Conservation (phyloP, 2,329 filamentous ascomycete species). For the Diaporthe sp. region DNA sequence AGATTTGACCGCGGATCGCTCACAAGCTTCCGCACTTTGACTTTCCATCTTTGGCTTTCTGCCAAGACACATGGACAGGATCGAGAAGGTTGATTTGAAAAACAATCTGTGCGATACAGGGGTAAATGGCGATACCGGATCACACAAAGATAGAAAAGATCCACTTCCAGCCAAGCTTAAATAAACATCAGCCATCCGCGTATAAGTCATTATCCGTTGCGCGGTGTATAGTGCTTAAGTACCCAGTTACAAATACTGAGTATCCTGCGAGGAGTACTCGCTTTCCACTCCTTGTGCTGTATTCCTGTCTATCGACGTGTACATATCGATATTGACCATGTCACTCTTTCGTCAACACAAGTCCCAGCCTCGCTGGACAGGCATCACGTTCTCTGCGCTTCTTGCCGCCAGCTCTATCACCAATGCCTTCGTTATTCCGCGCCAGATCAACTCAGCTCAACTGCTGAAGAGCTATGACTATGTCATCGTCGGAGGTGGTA, state of each 20-base stretch:
- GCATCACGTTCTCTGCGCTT: conserved; percentile 9
- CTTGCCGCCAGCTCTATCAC: conserved; percentile 23
- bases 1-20: neutral
- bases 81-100: neutral
- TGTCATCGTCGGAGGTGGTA: conserved; percentile 39
- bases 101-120: neutral
- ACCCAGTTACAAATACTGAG: too few relatives aligned
- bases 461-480: conserved; percentile 37
- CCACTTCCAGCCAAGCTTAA: neutral
- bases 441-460: conserved; percentile 10
- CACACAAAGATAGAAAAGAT: neutral
- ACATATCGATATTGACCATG: conserved; percentile 1
- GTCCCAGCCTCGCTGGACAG: conserved; percentile 23
- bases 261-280: neutral
- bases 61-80: conserved; percentile 1
- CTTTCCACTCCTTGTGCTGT: neutral
- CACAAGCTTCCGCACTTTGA: neutral
- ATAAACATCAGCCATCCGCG: neutral
- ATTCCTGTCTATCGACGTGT: neutral
- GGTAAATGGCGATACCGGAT: conserved; percentile 13
- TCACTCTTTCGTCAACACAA: conserved; percentile 3
- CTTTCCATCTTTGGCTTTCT: neutral
- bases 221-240: neutral
- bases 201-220: neutral
- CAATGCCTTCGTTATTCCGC: conserved; percentile 18